phyloP scores from a whole-genome alignment of 192 early-diverging fungal species.

The Backusella parvicylindrica region DNA sequence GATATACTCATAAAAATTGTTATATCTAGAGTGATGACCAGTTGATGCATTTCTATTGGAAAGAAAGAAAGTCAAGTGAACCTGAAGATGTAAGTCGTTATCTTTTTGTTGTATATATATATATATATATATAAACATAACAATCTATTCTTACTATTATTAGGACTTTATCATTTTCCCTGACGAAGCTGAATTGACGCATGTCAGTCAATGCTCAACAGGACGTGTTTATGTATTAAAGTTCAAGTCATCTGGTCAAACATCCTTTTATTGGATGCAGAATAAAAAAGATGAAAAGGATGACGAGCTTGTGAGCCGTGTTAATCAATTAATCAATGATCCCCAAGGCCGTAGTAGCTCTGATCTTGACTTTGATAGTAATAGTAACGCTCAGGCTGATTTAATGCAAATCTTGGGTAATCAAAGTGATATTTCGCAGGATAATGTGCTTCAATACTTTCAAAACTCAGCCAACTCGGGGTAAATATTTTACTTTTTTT shows the following conservation, averaged over 20 bases:
- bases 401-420: conserved; percentile 13
- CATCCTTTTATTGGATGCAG: conserved; percentile 87
- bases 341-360: conserved; percentile 31
- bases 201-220: conserved; percentile 49
- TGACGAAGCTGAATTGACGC: conserved; percentile 67
- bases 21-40: conserved; percentile 52
- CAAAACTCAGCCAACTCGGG: conserved; percentile 29
- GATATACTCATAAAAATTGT: background rate
- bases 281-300: conserved; percentile 59
- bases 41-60: conserved; percentile 81
- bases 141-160: too few relatives aligned
- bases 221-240: conserved; percentile 79
- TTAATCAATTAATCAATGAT: conserved; percentile 59
- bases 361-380: conserved; percentile 9
- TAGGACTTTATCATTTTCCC: conserved; percentile 73
- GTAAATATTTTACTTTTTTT: background rate
- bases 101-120: too few relatives aligned
- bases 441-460: conserved; percentile 27
- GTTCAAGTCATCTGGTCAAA: conserved; percentile 76
- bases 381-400: background rate
- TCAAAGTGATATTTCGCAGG: conserved; percentile 22
- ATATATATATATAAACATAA: too few relatives aligned
- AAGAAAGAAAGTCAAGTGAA: conserved; percentile 49
- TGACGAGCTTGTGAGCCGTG: conserved; percentile 44
- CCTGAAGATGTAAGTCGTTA: conserved; percentile 45